Conservation (phyloP, 768 basidiomycete genomes). For the Mycena rosella region DNA sequence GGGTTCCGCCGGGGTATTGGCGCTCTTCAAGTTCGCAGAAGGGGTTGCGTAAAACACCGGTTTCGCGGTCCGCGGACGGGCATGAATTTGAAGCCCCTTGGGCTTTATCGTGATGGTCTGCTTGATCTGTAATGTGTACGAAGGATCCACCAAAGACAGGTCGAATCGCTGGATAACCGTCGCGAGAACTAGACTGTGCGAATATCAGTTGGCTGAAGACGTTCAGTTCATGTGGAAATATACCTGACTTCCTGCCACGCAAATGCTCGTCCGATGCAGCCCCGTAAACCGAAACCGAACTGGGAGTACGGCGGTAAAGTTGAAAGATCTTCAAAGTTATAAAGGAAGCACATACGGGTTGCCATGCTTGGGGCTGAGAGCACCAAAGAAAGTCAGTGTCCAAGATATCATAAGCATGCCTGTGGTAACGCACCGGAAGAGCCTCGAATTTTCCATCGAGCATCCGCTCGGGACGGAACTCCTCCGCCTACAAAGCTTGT, state of each 20-base stretch:
- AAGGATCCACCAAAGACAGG: constrained; percentile 53
- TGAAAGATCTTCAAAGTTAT: constrained; percentile 21
- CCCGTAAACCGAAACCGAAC: constrained; percentile 41
- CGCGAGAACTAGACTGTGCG: constrained; percentile 50
- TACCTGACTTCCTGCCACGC: constrained; percentile 60
- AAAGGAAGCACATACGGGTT: constrained; percentile 47
- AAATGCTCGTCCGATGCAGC: constrained; percentile 56
- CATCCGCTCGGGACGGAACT: constrained; percentile 61
- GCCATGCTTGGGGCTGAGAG: constrained; percentile 55
- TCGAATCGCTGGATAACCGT: constrained; percentile 61
- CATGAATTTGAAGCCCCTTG: too few relatives aligned
- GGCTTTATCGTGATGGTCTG: too few relatives aligned
- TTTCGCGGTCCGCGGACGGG: too few relatives aligned
- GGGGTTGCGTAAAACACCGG: too few relatives aligned
- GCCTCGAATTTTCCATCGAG: constrained; percentile 60
- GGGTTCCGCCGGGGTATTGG: too few relatives aligned
- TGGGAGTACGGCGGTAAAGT: constrained; percentile 19
- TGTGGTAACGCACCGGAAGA: constrained; percentile 45
- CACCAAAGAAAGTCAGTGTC: not conserved
- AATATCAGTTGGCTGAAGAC: constrained; percentile 37
- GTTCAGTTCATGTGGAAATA: constrained; percentile 22
- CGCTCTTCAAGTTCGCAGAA: too few relatives aligned
- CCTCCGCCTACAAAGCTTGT: constrained; percentile 45
- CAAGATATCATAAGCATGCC: too few relatives aligned
- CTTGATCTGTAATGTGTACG: constrained; percentile 57